phyloP scores from a whole-genome alignment of 768 basidiomycete species.

The Auricularia heimuer region DNA sequence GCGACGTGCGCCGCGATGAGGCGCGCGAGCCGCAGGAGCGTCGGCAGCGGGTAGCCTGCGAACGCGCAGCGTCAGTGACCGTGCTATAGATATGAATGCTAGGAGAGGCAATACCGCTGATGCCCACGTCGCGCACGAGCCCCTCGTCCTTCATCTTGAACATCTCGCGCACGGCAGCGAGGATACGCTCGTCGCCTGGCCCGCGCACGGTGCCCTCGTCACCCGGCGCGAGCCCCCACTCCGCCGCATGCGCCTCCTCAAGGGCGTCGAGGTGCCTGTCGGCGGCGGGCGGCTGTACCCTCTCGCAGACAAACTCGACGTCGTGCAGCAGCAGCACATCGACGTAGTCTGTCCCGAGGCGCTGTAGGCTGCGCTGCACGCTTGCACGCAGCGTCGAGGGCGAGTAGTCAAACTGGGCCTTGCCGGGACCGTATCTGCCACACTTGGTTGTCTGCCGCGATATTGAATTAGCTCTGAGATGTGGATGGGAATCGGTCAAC shows the following conservation, averaged over 20 bases:
- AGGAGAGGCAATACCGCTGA: conserved; percentile 46
- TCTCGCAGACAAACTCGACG: conserved; percentile 59
- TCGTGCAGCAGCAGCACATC: conserved; percentile 81
- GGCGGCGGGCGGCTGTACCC: conserved; percentile 33
- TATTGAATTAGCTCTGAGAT: not conserved
- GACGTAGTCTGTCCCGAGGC: conserved; percentile 67
- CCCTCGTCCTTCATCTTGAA: conserved; percentile 64
- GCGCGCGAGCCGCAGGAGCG: conserved; percentile 72
- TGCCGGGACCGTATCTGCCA: conserved; percentile 55
- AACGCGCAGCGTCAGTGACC: not conserved
- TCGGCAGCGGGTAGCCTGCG: conserved; percentile 70
- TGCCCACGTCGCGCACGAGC: conserved; percentile 61
- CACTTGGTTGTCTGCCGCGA: conserved; percentile 68
- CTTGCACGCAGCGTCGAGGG: conserved; percentile 55
- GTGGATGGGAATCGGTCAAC: conserved; percentile 9
- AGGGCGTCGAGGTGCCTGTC: conserved; percentile 25
- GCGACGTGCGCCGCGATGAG: conserved; percentile 55
- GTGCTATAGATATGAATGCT: not conserved
- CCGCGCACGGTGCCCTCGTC: conserved; percentile 50
- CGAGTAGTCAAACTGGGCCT: conserved; percentile 61
- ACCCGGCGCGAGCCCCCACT: conserved; percentile 56
- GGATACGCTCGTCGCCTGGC: conserved; percentile 60
- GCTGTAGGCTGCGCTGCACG: conserved; percentile 53
- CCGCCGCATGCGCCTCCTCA: conserved; percentile 32
- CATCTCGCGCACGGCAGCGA: conserved; percentile 59